Conservation (phyloP, 2,329 filamentous ascomycete genomes). For the Ophiocordyceps polyrhachis-furcata region DNA sequence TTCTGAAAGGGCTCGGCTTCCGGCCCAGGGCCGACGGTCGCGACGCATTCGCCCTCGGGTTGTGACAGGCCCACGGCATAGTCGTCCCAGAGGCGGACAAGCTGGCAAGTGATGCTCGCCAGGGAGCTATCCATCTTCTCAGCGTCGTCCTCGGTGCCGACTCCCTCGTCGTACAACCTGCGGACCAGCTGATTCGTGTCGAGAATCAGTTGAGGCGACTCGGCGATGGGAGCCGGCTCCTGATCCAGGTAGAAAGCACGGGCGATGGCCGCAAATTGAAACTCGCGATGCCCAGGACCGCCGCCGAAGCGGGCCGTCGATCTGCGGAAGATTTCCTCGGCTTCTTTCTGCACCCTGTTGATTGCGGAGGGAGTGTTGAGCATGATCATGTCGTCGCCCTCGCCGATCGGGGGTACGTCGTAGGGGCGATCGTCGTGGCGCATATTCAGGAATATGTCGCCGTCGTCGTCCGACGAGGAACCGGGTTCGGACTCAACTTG, state of each 20-base stretch:
- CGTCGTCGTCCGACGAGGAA: conserved; percentile 15
- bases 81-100: conserved; percentile 37
- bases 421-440: conserved; percentile 21
- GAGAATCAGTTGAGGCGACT: conserved; percentile 54
- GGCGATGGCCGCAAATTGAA: conserved; percentile 51
- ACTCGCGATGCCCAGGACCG: conserved; percentile 30
- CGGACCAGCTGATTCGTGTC: conserved; percentile 55
- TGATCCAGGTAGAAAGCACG: conserved; percentile 44
- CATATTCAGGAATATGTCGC: conserved; percentile 32
- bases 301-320: conserved; percentile 26
- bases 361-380: conserved; percentile 35
- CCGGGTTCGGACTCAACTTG: conserved; percentile 12
- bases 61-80: conserved; percentile 29
- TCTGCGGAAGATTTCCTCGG: conserved; percentile 35
- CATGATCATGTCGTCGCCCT: conserved; percentile 34
- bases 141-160: conserved; percentile 34
- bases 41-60: conserved; percentile 32
- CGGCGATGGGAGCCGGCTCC: conserved; percentile 41
- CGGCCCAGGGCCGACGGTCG: conserved; percentile 46
- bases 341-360: conserved; percentile 32
- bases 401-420: conserved; percentile 20
- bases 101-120: conserved; percentile 29
- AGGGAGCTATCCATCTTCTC: conserved; percentile 37
- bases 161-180: conserved; percentile 43
- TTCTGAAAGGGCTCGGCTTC: conserved; percentile 48